Evolutionary conservation across 2,329 filamentous ascomycete genomes (phyloP).

Genomic region (Fusarium dimerum): DNA sequence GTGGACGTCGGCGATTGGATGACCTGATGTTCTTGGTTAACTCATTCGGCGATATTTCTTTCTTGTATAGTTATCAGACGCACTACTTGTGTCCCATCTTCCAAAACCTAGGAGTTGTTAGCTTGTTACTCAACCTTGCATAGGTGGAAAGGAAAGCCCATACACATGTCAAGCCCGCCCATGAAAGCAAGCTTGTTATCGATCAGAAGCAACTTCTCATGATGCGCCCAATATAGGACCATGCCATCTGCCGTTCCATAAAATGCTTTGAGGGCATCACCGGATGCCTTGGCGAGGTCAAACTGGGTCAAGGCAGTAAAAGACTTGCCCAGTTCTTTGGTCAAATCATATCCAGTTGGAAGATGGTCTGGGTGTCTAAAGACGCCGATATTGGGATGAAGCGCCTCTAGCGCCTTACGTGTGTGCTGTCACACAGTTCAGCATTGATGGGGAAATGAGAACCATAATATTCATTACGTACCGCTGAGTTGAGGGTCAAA

Average conservation of each 20-base stretch:
- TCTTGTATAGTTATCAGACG: constrained; percentile 16
- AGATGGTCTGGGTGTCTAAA: constrained; percentile 90
- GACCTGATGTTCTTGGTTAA: constrained; percentile 42
- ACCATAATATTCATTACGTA: constrained; percentile 21
- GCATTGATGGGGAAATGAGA: background rate
- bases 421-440: constrained; percentile 58
- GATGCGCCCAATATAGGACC: constrained; percentile 89
- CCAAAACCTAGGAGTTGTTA: constrained; percentile 62
- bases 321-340: constrained; percentile 67
- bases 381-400: constrained; percentile 83
- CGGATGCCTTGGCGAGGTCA: constrained; percentile 65
- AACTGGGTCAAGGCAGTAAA: constrained; percentile 51
- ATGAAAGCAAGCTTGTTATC: constrained; percentile 84
- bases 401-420: constrained; percentile 72
- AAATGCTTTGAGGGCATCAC: constrained; percentile 72
- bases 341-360: constrained; percentile 69
- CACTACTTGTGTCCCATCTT: constrained; percentile 81
- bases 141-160: constrained; percentile 11
- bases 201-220: constrained; percentile 85
- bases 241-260: constrained; percentile 82
- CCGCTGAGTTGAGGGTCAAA: constrained; percentile 58
- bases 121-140: background rate
- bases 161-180: constrained; percentile 84
- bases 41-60: background rate
- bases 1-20: constrained; percentile 82